Base-by-base conservation (phyloP, 106 monocot species). In the Dioscorea alata region DNA sequence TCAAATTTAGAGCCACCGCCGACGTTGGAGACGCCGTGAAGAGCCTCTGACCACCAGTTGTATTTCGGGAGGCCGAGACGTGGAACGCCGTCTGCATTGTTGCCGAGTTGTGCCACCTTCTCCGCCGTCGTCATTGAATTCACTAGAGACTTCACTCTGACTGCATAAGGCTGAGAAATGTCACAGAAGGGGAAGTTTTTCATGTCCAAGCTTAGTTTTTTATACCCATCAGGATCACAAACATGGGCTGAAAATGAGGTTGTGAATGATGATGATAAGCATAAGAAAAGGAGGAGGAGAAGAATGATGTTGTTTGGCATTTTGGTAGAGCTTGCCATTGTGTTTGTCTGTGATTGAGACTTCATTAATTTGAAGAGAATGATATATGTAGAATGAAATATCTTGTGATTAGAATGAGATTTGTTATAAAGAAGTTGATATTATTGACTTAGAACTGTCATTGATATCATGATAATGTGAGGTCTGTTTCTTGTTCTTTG, bases 31-130 rank as follows among this genome's bases (percentile, higher is more conserved):
- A 83, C 69, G 0, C 82, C 82, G n/a, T 82, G 79, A 4, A 79
- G 69, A 2, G 79, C 79, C 73, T 79, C 79, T 10, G 74, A 73
- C 80, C 80, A 80, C 82, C 82, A 83, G 50, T 78, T 74, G 34
- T 83, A 83, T 12, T 1, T 9, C 12, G 73, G 78, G 23, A 83
- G 21, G 1, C 74, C 78, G 33, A 67, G 8, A 22, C 69, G 48
- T 1, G 2, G 16, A 6, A 59, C 67, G 0, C 73, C 79, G 0
- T 8, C 8, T 13, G 63, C 65, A 13, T 16, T 54, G 63, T 64
- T 22, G 15, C 73, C 79, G 19, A 79, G 69, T 54, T 69, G 67
- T 12, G 4, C 14, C 10, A 50, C 63, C 73, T 79, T 79, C 73
- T 79, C 73, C 19, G 57, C 6, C 15, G 73, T 56, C 6, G 54